A percentile compares a stretch with the other conserved stretches of the same genome.
These are phyloP conservation scores for Lichina pygmaea DNA, from an alignment of 495 filamentous ascomycete genomes.

Conservation along the genomic window DNA sequence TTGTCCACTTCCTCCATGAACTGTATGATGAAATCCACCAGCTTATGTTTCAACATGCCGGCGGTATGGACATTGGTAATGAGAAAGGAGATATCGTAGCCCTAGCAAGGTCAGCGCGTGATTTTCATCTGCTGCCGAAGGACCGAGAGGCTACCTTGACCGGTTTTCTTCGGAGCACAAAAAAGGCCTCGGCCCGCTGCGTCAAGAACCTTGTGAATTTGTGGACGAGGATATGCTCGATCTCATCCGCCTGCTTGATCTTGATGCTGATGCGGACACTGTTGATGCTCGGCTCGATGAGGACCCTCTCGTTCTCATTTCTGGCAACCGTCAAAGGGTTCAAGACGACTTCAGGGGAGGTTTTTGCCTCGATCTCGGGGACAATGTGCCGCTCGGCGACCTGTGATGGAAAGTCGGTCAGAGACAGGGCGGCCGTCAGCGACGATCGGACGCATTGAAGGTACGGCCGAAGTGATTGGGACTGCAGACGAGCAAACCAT, in stretches of 20 bases:
- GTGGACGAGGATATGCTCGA: constrained; percentile 88
- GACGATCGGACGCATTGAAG: constrained; percentile 88
- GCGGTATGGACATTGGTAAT: constrained; percentile 98
- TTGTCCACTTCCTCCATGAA: constrained; percentile 99
- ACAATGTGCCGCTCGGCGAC: constrained; percentile 91
- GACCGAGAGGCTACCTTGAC: constrained; percentile 35
- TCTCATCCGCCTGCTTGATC: constrained; percentile 98
- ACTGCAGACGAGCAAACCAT: constrained; percentile 20
- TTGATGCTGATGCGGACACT: constrained; percentile 85
- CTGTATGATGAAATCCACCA: constrained; percentile 95
- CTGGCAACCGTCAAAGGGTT: constrained; percentile 68
- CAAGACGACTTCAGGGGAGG: constrained; percentile 81
- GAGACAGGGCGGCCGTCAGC: constrained; percentile 74
- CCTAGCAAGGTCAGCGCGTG: constrained; percentile 14
- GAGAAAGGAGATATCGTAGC: constrained; percentile 95
- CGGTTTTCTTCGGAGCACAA: constrained; percentile 81
- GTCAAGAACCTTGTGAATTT: constrained; percentile 94
- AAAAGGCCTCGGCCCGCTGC: constrained; percentile 91
- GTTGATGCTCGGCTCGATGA: constrained; percentile 90
- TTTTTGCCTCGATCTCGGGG: constrained; percentile 81
- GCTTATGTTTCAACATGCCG: constrained; percentile 91
- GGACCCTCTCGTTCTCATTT: constrained; percentile 83
- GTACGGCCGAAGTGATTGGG: constrained; percentile 93
- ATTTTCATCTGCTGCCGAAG: constrained; percentile 1
- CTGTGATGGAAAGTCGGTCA: constrained; percentile 95